These are phyloP conservation scores for Tylopilus rubrobrunneus DNA, from an alignment of 768 basidiomycete species.

Conservation along the genomic window DNA sequence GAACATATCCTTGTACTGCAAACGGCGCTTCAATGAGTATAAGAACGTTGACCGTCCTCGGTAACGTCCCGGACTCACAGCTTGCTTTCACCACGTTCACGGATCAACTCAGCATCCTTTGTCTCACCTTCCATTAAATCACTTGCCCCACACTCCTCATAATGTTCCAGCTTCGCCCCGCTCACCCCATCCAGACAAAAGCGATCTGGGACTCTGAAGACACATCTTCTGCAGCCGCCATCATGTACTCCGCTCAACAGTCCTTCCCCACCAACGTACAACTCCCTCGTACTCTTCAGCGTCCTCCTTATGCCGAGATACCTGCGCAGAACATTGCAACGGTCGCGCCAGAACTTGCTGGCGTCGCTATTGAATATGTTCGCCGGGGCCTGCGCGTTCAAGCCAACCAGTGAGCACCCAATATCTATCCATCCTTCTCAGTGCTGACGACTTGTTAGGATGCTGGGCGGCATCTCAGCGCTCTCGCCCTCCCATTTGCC, in stretches of 20 bases:
- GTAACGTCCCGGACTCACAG: constrained; percentile 15
- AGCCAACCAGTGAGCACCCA: constrained; percentile 40
- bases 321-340: constrained; percentile 51
- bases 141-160: constrained; percentile 12
- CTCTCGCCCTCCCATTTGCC: constrained; percentile 47
- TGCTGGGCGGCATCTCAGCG: constrained; percentile 40
- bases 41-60: constrained; percentile 22
- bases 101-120: constrained; percentile 19
- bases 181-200: constrained; percentile 35
- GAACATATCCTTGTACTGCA: constrained; percentile 35
- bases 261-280: constrained; percentile 42
- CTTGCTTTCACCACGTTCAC: constrained; percentile 1
- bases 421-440: constrained; percentile 7
- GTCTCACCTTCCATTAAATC: constrained; percentile 18
- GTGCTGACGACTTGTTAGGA: constrained; percentile 36
- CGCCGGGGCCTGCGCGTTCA: constrained; percentile 45
- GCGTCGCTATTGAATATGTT: constrained; percentile 61
- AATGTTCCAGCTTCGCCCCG: constrained; percentile 35
- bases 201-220: constrained; percentile 35
- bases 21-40: constrained; percentile 25
- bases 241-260: constrained; percentile 30
- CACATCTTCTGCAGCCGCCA: constrained; percentile 20
- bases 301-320: constrained; percentile 57
- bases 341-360: constrained; percentile 47
- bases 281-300: constrained; percentile 66